phyloP scores from a whole-genome alignment of 1,284 basidiomycete species.

The Papiliotrema terrestris region DNA sequence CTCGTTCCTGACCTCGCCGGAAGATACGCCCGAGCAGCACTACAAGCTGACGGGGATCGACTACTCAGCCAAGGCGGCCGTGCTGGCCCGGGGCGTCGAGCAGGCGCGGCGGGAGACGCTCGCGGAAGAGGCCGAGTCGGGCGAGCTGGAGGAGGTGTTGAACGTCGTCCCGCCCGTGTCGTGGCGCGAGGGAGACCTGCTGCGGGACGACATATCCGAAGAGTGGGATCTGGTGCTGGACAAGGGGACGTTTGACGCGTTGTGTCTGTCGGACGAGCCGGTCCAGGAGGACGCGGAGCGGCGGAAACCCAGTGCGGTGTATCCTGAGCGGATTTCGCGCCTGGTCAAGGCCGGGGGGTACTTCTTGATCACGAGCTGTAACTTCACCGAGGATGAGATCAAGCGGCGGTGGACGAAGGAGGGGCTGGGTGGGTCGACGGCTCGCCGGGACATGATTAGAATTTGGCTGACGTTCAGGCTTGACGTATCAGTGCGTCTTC shows the following conservation, averaged over 20 bases:
- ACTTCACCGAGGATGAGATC: slow-evolving; percentile 49
- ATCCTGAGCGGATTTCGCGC: slow-evolving; percentile 41
- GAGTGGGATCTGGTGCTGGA: slow-evolving; percentile 49
- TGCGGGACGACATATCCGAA: slow-evolving; percentile 36
- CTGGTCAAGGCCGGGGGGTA: slow-evolving; percentile 42
- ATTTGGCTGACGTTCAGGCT: slow-evolving; percentile 14
- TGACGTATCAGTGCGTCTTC: slow-evolving; percentile 38
- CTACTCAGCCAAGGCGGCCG: slow-evolving; percentile 37
- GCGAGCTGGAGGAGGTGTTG: slow-evolving; percentile 25
- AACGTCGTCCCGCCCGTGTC: slow-evolving; percentile 29
- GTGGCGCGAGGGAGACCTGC: slow-evolving; percentile 42
- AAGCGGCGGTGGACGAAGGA: slow-evolving; percentile 36
- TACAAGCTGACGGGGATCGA: slow-evolving; percentile 47
- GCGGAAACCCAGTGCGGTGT: slow-evolving; percentile 40
- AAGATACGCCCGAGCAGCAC: slow-evolving; percentile 14
- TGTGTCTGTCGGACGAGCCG: slow-evolving; percentile 37
- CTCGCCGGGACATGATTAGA: neutral
- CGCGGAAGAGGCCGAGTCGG: slow-evolving; percentile 18
- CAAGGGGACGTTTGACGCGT: slow-evolving; percentile 49
- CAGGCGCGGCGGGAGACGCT: slow-evolving; percentile 19
- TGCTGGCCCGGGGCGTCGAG: slow-evolving; percentile 36
- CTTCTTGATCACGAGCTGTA: slow-evolving; percentile 51
- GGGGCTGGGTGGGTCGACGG: slow-evolving; percentile 28
- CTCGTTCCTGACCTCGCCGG: slow-evolving; percentile 43
- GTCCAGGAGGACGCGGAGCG: slow-evolving; percentile 27